These are phyloP conservation scores for Ascochyta rabiei DNA, from an alignment of 2,329 filamentous ascomycete genomes.

Conservation along the genomic window DNA sequence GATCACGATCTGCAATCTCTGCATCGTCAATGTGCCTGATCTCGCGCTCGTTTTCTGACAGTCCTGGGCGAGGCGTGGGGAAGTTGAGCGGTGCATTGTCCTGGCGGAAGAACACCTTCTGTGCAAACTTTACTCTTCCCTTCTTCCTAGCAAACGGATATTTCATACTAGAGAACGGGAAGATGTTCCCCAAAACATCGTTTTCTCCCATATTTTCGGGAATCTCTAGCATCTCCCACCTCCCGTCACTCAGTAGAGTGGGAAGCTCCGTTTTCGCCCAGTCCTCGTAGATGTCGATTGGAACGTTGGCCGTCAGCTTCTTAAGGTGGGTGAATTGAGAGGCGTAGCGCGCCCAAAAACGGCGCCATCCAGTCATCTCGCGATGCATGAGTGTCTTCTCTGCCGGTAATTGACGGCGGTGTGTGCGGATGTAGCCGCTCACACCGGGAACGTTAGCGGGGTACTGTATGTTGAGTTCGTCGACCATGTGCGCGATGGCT, in stretches of 20 bases:
- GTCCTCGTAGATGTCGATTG: conserved; percentile 41
- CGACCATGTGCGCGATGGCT: conserved; percentile 41
- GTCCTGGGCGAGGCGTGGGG: background rate
- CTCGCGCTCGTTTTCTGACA: conserved; percentile 30
- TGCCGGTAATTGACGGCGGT: conserved; percentile 27
- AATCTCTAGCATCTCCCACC: conserved; percentile 43
- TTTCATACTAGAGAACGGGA: conserved; percentile 25
- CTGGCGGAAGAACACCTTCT: conserved; percentile 43
- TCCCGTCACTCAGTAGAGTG: conserved; percentile 28
- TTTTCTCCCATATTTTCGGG: conserved; percentile 27
- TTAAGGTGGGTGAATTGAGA: conserved; percentile 44
- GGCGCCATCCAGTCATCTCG: conserved; percentile 44
- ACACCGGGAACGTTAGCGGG: conserved; percentile 42
- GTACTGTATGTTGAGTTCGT: conserved; percentile 47
- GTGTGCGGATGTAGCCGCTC: conserved; percentile 30
- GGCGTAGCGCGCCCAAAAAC: conserved; percentile 46
- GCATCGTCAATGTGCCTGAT: conserved; percentile 32
- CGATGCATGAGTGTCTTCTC: conserved; percentile 38
- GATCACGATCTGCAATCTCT: conserved; percentile 21
- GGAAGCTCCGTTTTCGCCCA: conserved; percentile 36
- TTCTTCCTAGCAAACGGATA: conserved; percentile 28
- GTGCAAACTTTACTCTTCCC: conserved; percentile 36
- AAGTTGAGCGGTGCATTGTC: conserved; percentile 29
- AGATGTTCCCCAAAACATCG: conserved; percentile 24
- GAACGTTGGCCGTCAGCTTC: conserved; percentile 41